Percentiles rank a stretch among this genome's conserved stretches.
Conservation (phyloP, 768 basidiomycete species). For the Crassisporium funariophilum region DNA sequence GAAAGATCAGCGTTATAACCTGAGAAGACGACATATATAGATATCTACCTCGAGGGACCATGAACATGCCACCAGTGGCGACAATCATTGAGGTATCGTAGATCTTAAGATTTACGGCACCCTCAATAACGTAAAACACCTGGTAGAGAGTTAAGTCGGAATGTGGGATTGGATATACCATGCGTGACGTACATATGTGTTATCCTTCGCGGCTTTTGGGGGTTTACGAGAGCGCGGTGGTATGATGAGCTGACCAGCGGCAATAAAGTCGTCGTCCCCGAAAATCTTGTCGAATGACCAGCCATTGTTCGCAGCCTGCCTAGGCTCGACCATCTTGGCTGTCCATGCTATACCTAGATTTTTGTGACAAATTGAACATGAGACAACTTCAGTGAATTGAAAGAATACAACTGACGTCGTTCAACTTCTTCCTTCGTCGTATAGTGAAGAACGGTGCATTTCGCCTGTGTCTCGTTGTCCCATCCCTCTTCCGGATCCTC, state of each 20-base stretch:
- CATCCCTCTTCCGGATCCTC: conserved; percentile 73
- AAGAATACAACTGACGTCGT: conserved; percentile 59
- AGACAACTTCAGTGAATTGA: conserved; percentile 5
- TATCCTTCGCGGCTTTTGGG: conserved; percentile 88
- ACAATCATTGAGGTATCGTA: conserved; percentile 80
- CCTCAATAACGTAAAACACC: conserved; percentile 77
- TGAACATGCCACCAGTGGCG: conserved; percentile 81
- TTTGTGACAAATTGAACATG: not conserved
- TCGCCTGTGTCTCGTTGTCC: conserved; percentile 76
- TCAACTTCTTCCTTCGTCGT: conserved; percentile 59
- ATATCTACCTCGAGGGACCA: conserved; percentile 82
- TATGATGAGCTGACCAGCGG: conserved; percentile 84
- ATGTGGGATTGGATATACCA: not conserved
- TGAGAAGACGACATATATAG: not conserved
- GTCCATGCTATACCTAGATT: conserved; percentile 85
- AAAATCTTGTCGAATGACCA: conserved; percentile 94
- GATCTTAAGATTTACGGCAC: conserved; percentile 84
- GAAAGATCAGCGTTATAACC: conserved; percentile 1
- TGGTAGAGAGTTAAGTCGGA: conserved; percentile 12
- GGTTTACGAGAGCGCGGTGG: conserved; percentile 83
- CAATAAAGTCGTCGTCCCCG: conserved; percentile 88
- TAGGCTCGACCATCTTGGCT: conserved; percentile 63
- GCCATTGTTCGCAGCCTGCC: conserved; percentile 56
- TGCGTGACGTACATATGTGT: conserved; percentile 50
- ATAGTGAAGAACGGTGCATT: conserved; percentile 71